These are phyloP conservation scores for Cajanus cajan DNA, from an alignment of 306 rosid species.

Conservation along the genomic window DNA sequence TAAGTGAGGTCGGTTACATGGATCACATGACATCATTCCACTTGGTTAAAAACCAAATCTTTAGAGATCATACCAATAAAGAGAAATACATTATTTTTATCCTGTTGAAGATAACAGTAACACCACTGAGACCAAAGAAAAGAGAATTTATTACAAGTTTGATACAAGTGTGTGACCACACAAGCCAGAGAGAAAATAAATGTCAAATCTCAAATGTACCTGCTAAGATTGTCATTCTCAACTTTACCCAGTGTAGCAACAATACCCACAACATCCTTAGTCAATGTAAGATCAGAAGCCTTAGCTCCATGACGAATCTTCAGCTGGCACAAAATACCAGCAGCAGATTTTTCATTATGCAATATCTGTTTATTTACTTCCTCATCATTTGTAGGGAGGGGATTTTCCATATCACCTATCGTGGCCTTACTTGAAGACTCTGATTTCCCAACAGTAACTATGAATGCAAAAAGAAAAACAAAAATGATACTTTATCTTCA, in stretches of 20 bases:
- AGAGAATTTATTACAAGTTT: conserved; percentile 9
- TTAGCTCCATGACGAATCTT: conserved; percentile 52
- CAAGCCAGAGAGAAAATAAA: conserved; percentile 20
- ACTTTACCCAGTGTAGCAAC: conserved; percentile 76
- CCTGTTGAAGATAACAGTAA: not conserved
- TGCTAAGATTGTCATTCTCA: conserved; percentile 66
- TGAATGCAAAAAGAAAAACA: conserved; percentile 11
- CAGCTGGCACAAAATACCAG: conserved; percentile 63
- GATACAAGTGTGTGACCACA: conserved; percentile 4
- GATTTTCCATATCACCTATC: conserved; percentile 36
- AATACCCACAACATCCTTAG: conserved; percentile 72
- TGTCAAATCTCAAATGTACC: conserved; percentile 44
- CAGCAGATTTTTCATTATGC: conserved; percentile 66
- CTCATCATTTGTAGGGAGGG: conserved; percentile 42
- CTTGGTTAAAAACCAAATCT: not conserved
- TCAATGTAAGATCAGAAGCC: conserved; percentile 44
- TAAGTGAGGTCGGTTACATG: not conserved
- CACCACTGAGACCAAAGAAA: not conserved
- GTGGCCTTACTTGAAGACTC: conserved; percentile 46
- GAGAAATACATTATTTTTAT: not conserved
- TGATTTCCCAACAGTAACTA: conserved; percentile 52
- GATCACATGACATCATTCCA: not conserved
- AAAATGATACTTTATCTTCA: conserved; percentile 22
- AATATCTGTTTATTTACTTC: conserved; percentile 60
- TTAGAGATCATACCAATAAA: conserved; percentile 5